Evolutionary conservation across 164 flowering plant species (phyloP).

Genomic region (Macadamia integrifolia): DNA sequence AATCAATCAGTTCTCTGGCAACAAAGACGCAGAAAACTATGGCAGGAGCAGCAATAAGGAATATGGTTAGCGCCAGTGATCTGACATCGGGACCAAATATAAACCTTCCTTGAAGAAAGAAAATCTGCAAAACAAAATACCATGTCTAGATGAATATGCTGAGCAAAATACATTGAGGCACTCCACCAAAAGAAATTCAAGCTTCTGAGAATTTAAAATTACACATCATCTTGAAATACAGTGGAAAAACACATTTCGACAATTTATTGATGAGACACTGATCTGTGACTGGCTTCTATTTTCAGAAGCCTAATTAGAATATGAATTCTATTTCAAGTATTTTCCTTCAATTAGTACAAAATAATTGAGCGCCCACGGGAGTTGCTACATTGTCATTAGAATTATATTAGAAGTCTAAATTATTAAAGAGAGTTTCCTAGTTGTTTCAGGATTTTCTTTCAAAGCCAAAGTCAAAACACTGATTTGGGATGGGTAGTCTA

Average conservation of each 20-base stretch:
- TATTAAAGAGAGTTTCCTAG: no score
- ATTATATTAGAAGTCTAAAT: no score
- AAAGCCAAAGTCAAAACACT: no score
- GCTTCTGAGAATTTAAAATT: neutral
- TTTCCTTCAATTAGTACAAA: no score
- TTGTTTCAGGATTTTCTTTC: no score
- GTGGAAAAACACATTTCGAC: no score
- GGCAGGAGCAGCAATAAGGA: constrained; percentile 65
- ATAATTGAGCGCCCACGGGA: no score
- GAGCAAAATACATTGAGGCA: neutral
- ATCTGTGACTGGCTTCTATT: no score
- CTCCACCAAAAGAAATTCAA: neutral
- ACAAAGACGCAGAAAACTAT: constrained; percentile 55
- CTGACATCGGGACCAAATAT: constrained; percentile 81
- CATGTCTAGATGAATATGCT: neutral
- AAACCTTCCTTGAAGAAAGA: constrained; percentile 63
- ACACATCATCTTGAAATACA: neutral
- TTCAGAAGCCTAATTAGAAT: no score
- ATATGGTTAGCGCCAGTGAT: constrained; percentile 55
- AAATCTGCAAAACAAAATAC: constrained; percentile 39
- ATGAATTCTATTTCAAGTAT: no score
- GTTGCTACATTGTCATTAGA: no score
- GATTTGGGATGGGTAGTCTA: no score
- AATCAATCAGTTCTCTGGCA: constrained; percentile 59
- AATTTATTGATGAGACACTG: neutral